phyloP scores from a whole-genome alignment of 352 stramenopile species.

The Pythium sp. region DNA sequence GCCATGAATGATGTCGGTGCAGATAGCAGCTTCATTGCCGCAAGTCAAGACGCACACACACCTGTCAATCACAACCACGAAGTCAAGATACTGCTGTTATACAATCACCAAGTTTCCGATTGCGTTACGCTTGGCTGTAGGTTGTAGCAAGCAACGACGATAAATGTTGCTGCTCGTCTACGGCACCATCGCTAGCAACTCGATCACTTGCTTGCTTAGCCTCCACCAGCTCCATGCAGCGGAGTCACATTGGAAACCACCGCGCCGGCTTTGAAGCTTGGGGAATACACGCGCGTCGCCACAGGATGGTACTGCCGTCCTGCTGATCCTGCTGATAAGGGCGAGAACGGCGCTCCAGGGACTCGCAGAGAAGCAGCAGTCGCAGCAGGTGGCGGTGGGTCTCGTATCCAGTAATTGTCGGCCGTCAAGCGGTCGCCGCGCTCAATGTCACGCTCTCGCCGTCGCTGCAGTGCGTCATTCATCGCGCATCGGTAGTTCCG shows the following conservation, averaged over 20 bases:
- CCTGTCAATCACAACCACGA: neutral
- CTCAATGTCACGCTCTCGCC: constrained; percentile 27
- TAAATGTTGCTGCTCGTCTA: neutral
- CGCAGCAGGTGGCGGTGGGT: neutral
- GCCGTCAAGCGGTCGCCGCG: constrained; percentile 14
- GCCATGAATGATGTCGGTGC: neutral
- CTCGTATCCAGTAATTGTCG: constrained; percentile 35
- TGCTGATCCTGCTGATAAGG: neutral
- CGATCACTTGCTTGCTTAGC: neutral
- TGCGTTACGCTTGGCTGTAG: neutral
- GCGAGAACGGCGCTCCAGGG: neutral
- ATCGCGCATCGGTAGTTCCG: constrained; percentile 32
- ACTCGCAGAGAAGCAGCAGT: neutral
- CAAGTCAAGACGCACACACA: neutral
- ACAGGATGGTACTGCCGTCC: neutral
- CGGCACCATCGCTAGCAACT: neutral
- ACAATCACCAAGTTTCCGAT: neutral
- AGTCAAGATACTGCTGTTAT: neutral
- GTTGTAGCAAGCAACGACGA: neutral
- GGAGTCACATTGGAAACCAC: neutral
- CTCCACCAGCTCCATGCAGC: neutral
- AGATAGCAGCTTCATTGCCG: neutral
- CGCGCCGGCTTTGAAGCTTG: constrained; percentile 4
- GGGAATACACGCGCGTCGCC: constrained; percentile 7
- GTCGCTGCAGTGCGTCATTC: constrained; percentile 23